These are phyloP conservation scores for Chaetothyriales sp. DNA, from an alignment of 2,329 filamentous ascomycete species.

Conservation along the genomic window DNA sequence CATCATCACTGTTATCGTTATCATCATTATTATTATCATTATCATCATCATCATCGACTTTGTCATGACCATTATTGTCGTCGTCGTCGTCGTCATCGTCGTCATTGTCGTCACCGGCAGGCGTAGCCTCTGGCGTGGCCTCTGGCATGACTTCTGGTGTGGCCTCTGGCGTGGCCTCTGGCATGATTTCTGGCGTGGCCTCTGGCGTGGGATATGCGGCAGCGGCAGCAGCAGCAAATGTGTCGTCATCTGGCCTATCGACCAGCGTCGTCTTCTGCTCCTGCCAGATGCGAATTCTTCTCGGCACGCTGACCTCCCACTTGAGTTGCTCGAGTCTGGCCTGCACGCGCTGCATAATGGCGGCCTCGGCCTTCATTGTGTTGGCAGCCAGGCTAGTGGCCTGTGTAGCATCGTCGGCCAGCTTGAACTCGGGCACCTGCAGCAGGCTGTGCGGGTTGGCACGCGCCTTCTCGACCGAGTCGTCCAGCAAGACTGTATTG, in stretches of 20 bases:
- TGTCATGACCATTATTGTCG: not conserved
- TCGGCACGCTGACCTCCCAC: conserved; percentile 36
- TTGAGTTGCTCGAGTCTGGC: conserved; percentile 40
- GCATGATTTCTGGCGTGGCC: not conserved
- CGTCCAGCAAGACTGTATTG: conserved; percentile 84
- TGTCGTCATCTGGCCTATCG: not conserved
- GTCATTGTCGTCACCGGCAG: not conserved
- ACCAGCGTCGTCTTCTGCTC: not conserved
- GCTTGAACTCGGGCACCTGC: conserved; percentile 60
- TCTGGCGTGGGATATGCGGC: not conserved
- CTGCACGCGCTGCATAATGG: conserved; percentile 36
- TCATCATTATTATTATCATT: not conserved
- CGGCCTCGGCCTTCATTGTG: conserved; percentile 29
- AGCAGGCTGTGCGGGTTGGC: conserved; percentile 76
- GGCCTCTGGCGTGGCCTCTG: not conserved
- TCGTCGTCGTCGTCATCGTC: not conserved
- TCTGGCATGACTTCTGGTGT: not conserved
- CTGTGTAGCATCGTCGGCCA: conserved; percentile 16
- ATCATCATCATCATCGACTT: not conserved
- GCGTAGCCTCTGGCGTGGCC: not conserved
- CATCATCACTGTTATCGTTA: not conserved
- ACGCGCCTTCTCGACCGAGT: conserved; percentile 64
- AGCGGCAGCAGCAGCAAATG: too few relatives aligned
- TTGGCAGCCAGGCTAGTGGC: conserved; percentile 14
- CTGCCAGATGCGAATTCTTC: conserved; percentile 27